phyloP scores from a whole-genome alignment of 768 basidiomycete genomes.

The Ephemerocybe angulata region DNA sequence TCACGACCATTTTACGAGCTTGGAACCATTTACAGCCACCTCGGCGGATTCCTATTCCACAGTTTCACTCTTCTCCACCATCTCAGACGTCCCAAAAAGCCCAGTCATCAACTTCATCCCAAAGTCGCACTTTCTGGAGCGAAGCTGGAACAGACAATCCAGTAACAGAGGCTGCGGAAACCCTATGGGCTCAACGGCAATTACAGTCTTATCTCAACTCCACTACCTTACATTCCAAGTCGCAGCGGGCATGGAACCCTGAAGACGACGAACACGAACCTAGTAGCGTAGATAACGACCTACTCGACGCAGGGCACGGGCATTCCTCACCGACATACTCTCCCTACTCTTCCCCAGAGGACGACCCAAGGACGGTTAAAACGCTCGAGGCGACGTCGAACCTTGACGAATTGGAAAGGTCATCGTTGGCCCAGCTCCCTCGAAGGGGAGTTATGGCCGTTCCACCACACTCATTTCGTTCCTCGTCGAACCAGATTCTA shows the following conservation, averaged over 20 bases:
- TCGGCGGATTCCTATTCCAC: slow-evolving; percentile 30
- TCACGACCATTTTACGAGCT: slow-evolving; percentile 66
- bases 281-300: neutral
- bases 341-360: slow-evolving; percentile 25
- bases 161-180: slow-evolving; percentile 24
- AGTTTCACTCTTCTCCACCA: slow-evolving; percentile 13
- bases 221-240: slow-evolving; percentile 20
- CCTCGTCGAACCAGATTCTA: neutral
- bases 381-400: slow-evolving; percentile 25
- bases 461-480: neutral
- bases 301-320: neutral
- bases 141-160: slow-evolving; percentile 15
- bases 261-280: slow-evolving; percentile 17
- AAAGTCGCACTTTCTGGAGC: slow-evolving; percentile 26
- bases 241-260: slow-evolving; percentile 20
- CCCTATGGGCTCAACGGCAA: slow-evolving; percentile 60
- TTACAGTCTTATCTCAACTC: slow-evolving; percentile 54
- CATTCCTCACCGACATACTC: slow-evolving; percentile 20
- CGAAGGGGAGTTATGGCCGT: neutral
- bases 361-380: slow-evolving; percentile 38
- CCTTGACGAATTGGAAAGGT: slow-evolving; percentile 20
- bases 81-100: slow-evolving; percentile 7
- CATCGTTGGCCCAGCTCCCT: slow-evolving; percentile 11
- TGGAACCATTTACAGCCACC: slow-evolving; percentile 52
- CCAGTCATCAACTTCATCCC: slow-evolving; percentile 19